These are phyloP conservation scores for Breviolum minutum DNA, from an alignment of 73 alveolate species.

Conservation along the genomic window DNA sequence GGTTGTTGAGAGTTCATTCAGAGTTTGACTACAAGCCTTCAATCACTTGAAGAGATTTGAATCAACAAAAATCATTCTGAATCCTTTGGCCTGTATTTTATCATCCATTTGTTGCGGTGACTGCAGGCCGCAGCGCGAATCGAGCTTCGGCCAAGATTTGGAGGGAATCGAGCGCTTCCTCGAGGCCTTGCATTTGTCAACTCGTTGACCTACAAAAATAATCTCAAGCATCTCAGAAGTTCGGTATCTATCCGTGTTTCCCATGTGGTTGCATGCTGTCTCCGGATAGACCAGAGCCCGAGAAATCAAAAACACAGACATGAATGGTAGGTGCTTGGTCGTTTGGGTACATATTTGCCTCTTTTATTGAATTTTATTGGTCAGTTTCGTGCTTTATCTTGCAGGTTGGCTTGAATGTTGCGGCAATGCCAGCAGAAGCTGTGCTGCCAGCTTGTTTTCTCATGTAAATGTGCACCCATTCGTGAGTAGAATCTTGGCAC, in stretches of 20 bases:
- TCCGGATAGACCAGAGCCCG: too few species aligned
- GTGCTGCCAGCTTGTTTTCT: constrained; percentile 2
- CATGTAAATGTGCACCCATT: not conserved
- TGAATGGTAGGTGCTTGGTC: too few species aligned
- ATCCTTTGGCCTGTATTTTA: not conserved
- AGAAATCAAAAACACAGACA: too few species aligned
- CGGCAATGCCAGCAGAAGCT: constrained; percentile 47
- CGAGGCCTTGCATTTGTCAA: not conserved
- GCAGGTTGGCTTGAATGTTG: constrained; percentile 34
- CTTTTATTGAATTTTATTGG: not conserved
- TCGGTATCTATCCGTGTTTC: too few species aligned
- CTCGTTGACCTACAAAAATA: too few species aligned
- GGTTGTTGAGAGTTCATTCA: too few species aligned
- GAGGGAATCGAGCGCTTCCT: constrained; percentile 22
- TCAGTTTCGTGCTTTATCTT: not conserved
- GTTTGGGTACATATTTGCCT: too few species aligned
- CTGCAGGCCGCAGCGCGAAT: constrained; percentile 8
- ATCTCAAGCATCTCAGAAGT: too few species aligned
- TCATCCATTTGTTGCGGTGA: not conserved
- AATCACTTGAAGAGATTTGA: not conserved
- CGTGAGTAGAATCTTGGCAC: too few species aligned
- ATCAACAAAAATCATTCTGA: too few species aligned
- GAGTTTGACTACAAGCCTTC: too few species aligned
- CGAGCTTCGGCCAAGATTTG: constrained; percentile 26
- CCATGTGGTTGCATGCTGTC: too few species aligned